Evolutionary conservation across 805 yeast genomes (phyloP), one percentile per base, ranked within the genome.

Genomic region (Myxozyma geophila): DNA sequence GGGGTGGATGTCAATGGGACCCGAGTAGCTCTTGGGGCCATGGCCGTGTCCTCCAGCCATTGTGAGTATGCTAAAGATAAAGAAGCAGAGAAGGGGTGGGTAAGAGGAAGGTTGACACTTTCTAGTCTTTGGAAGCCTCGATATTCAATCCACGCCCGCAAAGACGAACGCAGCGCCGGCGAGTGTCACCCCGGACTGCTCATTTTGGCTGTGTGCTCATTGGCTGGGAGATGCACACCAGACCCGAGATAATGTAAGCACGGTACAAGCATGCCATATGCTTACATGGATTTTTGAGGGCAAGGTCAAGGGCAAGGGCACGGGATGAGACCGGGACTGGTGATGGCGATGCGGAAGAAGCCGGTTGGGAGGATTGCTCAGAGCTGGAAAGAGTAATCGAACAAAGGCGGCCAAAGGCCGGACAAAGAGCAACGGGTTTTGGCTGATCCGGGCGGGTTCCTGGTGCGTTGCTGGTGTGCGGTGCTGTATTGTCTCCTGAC

Each of bases 1-100:
- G 19, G 85, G 85, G 70, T 87, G 87, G 17, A 65, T 39, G 95
- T 93, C 64, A 81, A 80, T 51, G 88, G 85, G 41, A 85, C 82
- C 12, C 89, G 88, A 70, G 87, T 90, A 71, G 73, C 72, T 58
- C 74, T 75, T 37, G 74, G 72, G 68, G 41, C 67, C 67, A 56
- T 66, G 69, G 5, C 58, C 59, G 46, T 62, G 65, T 46, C 61
- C 64, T 17, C 69, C 69, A 17, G 69, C 69, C 69, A 66, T 66
- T 55, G 48, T 58, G 35, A 13, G 23, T 28, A 7, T 40, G 19
- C 47, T 23, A 35, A 23, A 7, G n/a, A n/a, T 7, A 35, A 28
- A 19, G 39, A 39, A 15, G 28, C 15, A 17, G 37, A 23, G 36
- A n/a, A 13, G 51, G 37, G 43, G 28, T n/a, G 28, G 23, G 49